Evolutionary conservation across 2,329 filamentous ascomycete genomes (phyloP).

Genomic region (Dothiorella sarmentorum): DNA sequence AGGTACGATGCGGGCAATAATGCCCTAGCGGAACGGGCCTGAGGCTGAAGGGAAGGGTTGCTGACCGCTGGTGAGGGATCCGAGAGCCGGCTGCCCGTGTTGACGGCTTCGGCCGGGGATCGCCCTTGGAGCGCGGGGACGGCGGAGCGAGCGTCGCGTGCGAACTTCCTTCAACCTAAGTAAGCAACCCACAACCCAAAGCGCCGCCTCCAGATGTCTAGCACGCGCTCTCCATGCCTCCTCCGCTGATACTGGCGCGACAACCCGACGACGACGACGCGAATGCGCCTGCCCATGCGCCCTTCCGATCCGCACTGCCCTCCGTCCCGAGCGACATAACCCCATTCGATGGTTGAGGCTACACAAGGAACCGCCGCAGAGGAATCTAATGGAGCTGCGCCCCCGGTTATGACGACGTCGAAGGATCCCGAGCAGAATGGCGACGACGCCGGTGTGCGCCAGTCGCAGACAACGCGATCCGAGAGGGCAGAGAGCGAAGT

Average conservation of each 20-base stretch:
- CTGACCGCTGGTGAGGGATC: conserved; percentile 14
- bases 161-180: conserved; percentile 10
- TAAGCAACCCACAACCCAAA: too few species aligned
- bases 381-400: conserved; percentile 34
- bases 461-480: too few species aligned
- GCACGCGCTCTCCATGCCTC: conserved; percentile 15
- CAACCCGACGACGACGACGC: conserved; percentile 15
- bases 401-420: conserved; percentile 33
- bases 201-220: too few species aligned
- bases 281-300: conserved; percentile 18
- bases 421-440: conserved; percentile 30
- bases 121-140: conserved; percentile 6
- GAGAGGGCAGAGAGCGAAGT: neutral
- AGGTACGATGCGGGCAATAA: conserved; percentile 9
- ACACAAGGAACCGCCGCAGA: conserved; percentile 27
- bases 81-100: too few species aligned
- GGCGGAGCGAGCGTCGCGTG: neutral
- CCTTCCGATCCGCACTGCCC: conserved; percentile 23
- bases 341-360: conserved; percentile 38
- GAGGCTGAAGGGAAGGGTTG: conserved; percentile 1
- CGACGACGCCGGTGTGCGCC: conserved; percentile 25
- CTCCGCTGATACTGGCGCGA: conserved; percentile 16
- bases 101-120: conserved; percentile 2
- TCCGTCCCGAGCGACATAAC: conserved; percentile 20
- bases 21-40: conserved; percentile 5